Percentiles rank a stretch among this genome's conserved stretches.
Conservation (phyloP, 1,139 yeast genomes). For the Kodamaea alishanica region DNA sequence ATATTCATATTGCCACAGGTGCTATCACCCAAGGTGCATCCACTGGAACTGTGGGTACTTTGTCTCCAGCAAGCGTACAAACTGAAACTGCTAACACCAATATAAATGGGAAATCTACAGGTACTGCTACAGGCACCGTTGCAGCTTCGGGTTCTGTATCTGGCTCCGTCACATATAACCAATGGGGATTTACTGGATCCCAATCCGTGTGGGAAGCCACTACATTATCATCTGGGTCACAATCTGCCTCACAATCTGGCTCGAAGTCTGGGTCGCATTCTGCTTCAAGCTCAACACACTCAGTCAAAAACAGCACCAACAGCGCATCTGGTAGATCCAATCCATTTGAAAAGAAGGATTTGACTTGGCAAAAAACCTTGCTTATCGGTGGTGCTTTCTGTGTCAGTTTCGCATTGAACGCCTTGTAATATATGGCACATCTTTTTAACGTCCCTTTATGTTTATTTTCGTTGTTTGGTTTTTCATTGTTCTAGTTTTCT, state of each 20-base stretch:
- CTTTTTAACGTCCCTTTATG: too few relatives aligned
- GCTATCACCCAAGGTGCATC: conserved; percentile 11
- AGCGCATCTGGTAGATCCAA: conserved; percentile 1
- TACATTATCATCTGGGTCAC: conserved; percentile 8
- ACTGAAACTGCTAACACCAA: conserved; percentile 17
- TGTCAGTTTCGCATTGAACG: conserved; percentile 2
- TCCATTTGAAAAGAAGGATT: conserved; percentile 1
- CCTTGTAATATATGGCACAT: background rate
- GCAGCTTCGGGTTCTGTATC: background rate
- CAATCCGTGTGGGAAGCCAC: conserved; percentile 34
- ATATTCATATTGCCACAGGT: conserved; percentile 9
- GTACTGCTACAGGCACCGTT: conserved; percentile 6
- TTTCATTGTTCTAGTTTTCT: too few relatives aligned
- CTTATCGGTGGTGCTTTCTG: conserved; percentile 2
- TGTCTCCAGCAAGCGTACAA: conserved; percentile 10
- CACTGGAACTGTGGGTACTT: conserved; percentile 6
- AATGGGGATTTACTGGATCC: conserved; percentile 44
- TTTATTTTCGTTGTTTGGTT: too few relatives aligned
- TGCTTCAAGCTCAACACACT: conserved; percentile 3
- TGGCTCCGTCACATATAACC: conserved; percentile 27
- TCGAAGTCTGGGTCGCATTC: conserved; percentile 15
- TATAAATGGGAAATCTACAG: conserved; percentile 8
- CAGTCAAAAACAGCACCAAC: conserved; percentile 11
- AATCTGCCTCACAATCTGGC: conserved; percentile 7
- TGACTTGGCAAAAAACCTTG: conserved; percentile 3